Evolutionary conservation across 768 basidiomycete genomes (phyloP).

Genomic region (Leccinum longicurvipes): DNA sequence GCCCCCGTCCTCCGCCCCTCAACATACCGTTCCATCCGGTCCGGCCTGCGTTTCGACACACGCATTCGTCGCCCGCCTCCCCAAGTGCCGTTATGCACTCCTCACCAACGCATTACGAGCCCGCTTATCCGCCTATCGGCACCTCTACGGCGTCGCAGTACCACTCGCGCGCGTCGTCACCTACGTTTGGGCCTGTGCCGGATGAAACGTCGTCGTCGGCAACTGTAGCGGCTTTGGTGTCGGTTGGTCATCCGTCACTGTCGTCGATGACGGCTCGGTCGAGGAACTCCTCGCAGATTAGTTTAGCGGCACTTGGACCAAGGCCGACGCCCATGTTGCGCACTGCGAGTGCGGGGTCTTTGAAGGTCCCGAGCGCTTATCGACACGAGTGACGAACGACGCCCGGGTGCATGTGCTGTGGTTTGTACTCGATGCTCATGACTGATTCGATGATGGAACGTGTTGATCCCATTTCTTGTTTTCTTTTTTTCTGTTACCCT

Average conservation of each 20-base stretch:
- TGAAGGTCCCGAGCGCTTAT: slow-evolving; percentile 16
- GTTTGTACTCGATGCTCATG: background rate
- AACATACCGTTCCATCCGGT: slow-evolving; percentile 1
- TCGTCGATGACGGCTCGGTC: slow-evolving; percentile 51
- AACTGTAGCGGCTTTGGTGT: slow-evolving; percentile 7
- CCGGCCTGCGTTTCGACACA: slow-evolving; percentile 19
- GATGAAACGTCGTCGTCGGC: background rate
- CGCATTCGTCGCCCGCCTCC: slow-evolving; percentile 20
- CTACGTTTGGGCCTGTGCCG: slow-evolving; percentile 17
- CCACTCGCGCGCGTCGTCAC: slow-evolving; percentile 32
- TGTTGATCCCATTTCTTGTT: too few relatives aligned
- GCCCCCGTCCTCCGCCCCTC: slow-evolving; percentile 24
- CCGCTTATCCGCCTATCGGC: slow-evolving; percentile 22
- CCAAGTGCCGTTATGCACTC: slow-evolving; percentile 4
- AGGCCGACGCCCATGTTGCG: slow-evolving; percentile 41
- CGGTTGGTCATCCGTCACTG: slow-evolving; percentile 33
- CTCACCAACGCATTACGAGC: slow-evolving; percentile 16
- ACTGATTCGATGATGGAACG: background rate
- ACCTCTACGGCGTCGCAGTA: slow-evolving; percentile 34
- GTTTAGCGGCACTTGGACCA: slow-evolving; percentile 50
- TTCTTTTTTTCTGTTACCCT: background rate
- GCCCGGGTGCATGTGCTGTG: background rate
- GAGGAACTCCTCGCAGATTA: slow-evolving; percentile 65
- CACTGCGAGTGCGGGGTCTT: slow-evolving; percentile 23
- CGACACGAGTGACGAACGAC: slow-evolving; percentile 4